Base-by-base conservation (phyloP, 2,329 filamentous ascomycete genomes). In the Botrytis medusae region DNA sequence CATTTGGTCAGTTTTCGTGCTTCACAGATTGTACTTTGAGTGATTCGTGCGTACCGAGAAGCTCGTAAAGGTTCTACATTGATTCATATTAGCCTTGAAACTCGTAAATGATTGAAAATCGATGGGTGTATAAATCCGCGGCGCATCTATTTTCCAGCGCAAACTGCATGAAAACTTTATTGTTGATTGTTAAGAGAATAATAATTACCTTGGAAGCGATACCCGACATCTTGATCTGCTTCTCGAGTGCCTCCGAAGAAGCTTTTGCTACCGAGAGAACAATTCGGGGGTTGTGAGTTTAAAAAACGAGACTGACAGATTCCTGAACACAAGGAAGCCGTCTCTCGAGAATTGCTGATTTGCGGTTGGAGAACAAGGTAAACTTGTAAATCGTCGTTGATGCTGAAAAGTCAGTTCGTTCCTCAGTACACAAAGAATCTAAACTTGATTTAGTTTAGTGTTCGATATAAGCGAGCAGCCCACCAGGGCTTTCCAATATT, bases 31-130 rank as follows among this genome's bases (percentile, higher is more conserved):
- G 72, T 76, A 72, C 74, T 65, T 75, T 69, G 68, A 69, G 63
- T 59, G 73, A 70, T 76, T 77, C 79, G 85, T 82, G 72, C 78
- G 74, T 97, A 98, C 96, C 95, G 89, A 99, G 94, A 87, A 97
- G 92, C 90, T 96, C 95, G 90, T 93, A 98, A 83, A 93, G 91
- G 90, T 99, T 99, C 96, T 98, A 81, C 79, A 77, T 77, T 79
- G 68, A 73, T 75, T 72, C 65, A 75, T 75, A 79, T 87, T 79
- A 87, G 84, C 79, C 46, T 44, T 60, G 64, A 32, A n/a, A 57
- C 71, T 59, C 74, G 75, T 57, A 75, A 77, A 75, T 72, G 69
- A 72, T 42, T 42, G 22, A 67, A 32, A 16, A 73, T 71, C 54
- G 48, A 67, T 63, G 60, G 46, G 29, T 44, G 57, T 63, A 60